Conservation (phyloP, 1,284 basidiomycete genomes). For the Trichosporon sp. region DNA sequence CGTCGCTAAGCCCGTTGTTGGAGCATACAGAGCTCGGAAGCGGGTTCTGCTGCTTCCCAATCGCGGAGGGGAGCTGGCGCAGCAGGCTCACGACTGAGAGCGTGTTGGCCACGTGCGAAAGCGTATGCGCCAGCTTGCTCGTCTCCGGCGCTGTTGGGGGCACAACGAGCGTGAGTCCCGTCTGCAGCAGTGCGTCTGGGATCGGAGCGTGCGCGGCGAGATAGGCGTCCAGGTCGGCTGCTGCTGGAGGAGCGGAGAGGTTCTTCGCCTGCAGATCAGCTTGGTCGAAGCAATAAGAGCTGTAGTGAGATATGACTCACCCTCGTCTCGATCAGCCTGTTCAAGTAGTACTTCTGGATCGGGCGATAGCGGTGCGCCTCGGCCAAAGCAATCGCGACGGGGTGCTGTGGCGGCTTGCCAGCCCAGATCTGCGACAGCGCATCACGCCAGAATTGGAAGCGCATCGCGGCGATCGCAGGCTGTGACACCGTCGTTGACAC, state of each 20-base stretch:
- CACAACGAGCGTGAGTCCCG: conserved; percentile 66
- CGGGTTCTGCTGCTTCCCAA: conserved; percentile 62
- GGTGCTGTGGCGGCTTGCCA: conserved; percentile 59
- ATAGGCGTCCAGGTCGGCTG: conserved; percentile 65
- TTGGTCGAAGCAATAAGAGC: background rate
- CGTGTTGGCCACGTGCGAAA: conserved; percentile 50
- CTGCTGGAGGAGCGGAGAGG: conserved; percentile 58
- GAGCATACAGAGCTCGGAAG: conserved; percentile 80
- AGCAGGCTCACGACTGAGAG: conserved; percentile 56
- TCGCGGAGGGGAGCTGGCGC: conserved; percentile 69
- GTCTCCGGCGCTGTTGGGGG: conserved; percentile 55
- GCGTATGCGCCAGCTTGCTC: conserved; percentile 64
- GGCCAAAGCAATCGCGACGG: conserved; percentile 69
- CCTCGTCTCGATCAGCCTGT: conserved; percentile 76
- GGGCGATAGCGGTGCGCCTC: conserved; percentile 54
- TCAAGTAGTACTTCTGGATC: conserved; percentile 62
- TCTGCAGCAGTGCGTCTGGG: conserved; percentile 70
- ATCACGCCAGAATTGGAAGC: conserved; percentile 90
- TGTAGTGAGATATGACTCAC: conserved; percentile 51
- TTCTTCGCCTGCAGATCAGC: conserved; percentile 60
- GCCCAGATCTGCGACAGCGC: conserved; percentile 60
- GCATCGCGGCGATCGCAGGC: conserved; percentile 73
- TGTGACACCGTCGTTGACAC: conserved; percentile 74
- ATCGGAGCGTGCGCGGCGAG: conserved; percentile 70
- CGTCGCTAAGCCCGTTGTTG: conserved; percentile 72